Conservation (phyloP, 495 filamentous ascomycete species). For the Lophium mytilinum region DNA sequence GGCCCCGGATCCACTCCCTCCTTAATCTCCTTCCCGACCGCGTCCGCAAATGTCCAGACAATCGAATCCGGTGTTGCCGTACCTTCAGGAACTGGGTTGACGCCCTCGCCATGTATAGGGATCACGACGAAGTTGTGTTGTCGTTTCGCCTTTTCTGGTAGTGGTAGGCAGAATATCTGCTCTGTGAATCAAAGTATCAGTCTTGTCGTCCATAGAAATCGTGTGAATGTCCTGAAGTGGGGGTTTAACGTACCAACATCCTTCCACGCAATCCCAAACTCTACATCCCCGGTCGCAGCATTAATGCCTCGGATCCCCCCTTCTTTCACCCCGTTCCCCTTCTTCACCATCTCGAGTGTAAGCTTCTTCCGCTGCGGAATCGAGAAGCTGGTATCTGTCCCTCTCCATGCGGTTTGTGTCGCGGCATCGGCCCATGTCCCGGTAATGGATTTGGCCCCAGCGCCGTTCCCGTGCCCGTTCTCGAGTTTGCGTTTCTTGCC, state of each 20-base stretch:
- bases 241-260: constrained; percentile 58
- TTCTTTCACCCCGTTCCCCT: constrained; percentile 32
- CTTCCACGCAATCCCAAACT: constrained; percentile 60
- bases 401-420: constrained; percentile 7
- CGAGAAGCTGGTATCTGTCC: constrained; percentile 31
- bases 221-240: background rate
- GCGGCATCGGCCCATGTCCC: constrained; percentile 7
- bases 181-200: constrained; percentile 39
- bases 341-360: constrained; percentile 54
- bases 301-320: constrained; percentile 61
- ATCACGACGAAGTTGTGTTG: constrained; percentile 88
- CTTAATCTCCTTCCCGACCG: constrained; percentile 20
- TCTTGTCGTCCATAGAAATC: background rate
- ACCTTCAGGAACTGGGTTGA: constrained; percentile 38
- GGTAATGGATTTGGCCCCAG: background rate
- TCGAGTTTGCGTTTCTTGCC: constrained; percentile 30
- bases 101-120: constrained; percentile 51
- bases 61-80: constrained; percentile 51
- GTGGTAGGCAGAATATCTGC: constrained; percentile 60
- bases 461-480: constrained; percentile 12
- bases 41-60: constrained; percentile 57
- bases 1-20: constrained; percentile 23
- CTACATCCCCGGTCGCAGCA: constrained; percentile 53
- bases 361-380: constrained; percentile 85
- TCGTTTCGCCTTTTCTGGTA: constrained; percentile 81